Percentiles rank a stretch among this genome's conserved stretches.
phyloP scores from a whole-genome alignment of 768 basidiomycete species.

The Lactarius hatsudake region DNA sequence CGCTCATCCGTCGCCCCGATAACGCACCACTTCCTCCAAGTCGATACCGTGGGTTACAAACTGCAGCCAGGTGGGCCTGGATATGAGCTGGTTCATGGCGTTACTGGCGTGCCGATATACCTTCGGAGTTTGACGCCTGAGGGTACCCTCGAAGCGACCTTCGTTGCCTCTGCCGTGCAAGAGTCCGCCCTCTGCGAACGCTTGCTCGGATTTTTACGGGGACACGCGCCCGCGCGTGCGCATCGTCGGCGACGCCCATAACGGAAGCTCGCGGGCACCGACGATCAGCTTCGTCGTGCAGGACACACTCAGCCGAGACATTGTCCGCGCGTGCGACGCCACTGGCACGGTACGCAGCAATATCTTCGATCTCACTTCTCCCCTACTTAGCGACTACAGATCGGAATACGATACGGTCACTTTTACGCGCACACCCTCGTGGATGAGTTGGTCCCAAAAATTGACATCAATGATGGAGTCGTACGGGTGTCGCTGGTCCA shows the following conservation, averaged over 20 bases:
- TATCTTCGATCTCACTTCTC: not conserved
- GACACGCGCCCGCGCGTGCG: constrained; percentile 53
- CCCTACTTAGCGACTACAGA: constrained; percentile 38
- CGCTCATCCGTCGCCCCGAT: constrained; percentile 52
- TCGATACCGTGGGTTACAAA: constrained; percentile 50
- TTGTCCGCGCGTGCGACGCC: constrained; percentile 63
- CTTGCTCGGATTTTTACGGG: constrained; percentile 53
- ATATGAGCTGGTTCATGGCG: constrained; percentile 65
- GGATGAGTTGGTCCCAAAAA: constrained; percentile 48
- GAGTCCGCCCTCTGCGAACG: constrained; percentile 57
- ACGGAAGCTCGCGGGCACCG: constrained; percentile 49
- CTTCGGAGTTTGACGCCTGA: constrained; percentile 56
- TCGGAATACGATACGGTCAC: constrained; percentile 76
- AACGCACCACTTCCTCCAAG: constrained; percentile 66
- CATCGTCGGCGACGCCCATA: constrained; percentile 59
- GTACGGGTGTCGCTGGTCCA: constrained; percentile 77
- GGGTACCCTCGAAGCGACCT: constrained; percentile 45
- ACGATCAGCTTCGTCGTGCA: constrained; percentile 72
- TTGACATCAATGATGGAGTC: constrained; percentile 62
- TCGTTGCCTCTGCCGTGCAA: constrained; percentile 55
- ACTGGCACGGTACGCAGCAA: constrained; percentile 53
- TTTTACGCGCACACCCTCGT: constrained; percentile 73
- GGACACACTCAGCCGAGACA: constrained; percentile 56
- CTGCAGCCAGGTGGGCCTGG: constrained; percentile 73
- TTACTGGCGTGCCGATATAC: constrained; percentile 60